Conservation (phyloP, 169 alveolate genomes). For the Plasmodium gonderi region DNA sequence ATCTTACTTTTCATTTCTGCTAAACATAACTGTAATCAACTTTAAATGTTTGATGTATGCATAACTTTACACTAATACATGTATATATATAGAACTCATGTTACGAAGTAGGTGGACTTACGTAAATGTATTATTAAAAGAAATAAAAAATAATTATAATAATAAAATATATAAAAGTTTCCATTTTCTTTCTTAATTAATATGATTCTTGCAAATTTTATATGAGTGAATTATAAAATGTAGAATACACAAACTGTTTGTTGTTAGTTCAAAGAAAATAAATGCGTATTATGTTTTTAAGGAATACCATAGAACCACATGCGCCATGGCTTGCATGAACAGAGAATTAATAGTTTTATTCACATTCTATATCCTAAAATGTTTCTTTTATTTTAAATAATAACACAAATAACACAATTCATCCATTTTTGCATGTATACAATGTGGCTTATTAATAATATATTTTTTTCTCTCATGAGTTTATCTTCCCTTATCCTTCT, state of each 20-base stretch:
- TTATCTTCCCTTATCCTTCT: too few relatives aligned
- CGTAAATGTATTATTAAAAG: neutral
- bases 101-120: neutral
- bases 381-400: too few relatives aligned
- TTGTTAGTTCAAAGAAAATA: neutral
- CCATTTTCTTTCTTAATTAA: neutral
- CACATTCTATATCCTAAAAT: too few relatives aligned
- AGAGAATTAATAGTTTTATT: too few relatives aligned
- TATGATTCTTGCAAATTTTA: neutral
- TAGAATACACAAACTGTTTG: neutral
- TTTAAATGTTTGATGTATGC: too few relatives aligned
- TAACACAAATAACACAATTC: neutral
- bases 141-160: neutral
- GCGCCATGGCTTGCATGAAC: too few relatives aligned
- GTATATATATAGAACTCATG: neutral
- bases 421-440: neutral
- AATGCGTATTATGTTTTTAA: neutral
- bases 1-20: too few relatives aligned
- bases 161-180: neutral
- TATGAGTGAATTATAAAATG: neutral
- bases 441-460: neutral
- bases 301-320: neutral
- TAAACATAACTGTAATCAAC: too few relatives aligned
- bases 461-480: neutral
- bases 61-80: too few relatives aligned